Evolutionary conservation across 495 filamentous ascomycete genomes (phyloP), one percentile per base, ranked within the genome.

Genomic region (Xylaria acuta): DNA sequence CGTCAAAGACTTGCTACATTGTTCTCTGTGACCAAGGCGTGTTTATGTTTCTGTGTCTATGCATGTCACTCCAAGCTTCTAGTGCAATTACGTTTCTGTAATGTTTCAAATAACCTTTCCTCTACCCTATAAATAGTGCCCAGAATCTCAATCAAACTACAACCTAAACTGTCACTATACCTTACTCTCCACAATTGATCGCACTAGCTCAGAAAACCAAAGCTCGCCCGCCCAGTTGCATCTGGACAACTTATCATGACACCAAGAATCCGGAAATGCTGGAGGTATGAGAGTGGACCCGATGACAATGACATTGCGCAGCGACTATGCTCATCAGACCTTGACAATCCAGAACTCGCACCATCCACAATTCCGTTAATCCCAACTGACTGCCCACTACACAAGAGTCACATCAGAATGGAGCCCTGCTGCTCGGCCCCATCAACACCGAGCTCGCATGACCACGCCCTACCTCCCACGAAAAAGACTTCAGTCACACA

Each of bases 261-360:
- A 64, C 22, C 38, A 64, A 43, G 36, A 45, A 30, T 16, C 0
- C 38, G 40, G 22, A 43, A 30, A 58, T 20, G 32, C 12, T 45
- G 53, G 66, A 69, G 66, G 51, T 69, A 59, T 25, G 66, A 59
- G n/a, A 68, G 25, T 20, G 22, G 22, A 43, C 22, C 65, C 51
- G 25, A 69, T 69, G 51, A 8, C 20, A 43, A 47, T 14, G 14
- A 30, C 22, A 30, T 4, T 16, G 18, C 12, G 16, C 51, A 59
- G 38, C 66, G 25, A 59, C 53, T 0, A 25, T 45, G 38, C 66
- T 69, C 66, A 58, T 59, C 38, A 59, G 34, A 59, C 40, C 66
- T 38, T 36, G 40, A 69, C 36, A 41, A 59, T 34, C 25, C 66
- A 59, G 53, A 14, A n/a, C 20, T 2, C 6, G 54, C 8, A 3